A percentile compares a stretch with the other conserved stretches of the same genome.
phyloP scores from a whole-genome alignment of 2,329 filamentous ascomycete species.

The Hymenotorrendiella dingleyae region DNA sequence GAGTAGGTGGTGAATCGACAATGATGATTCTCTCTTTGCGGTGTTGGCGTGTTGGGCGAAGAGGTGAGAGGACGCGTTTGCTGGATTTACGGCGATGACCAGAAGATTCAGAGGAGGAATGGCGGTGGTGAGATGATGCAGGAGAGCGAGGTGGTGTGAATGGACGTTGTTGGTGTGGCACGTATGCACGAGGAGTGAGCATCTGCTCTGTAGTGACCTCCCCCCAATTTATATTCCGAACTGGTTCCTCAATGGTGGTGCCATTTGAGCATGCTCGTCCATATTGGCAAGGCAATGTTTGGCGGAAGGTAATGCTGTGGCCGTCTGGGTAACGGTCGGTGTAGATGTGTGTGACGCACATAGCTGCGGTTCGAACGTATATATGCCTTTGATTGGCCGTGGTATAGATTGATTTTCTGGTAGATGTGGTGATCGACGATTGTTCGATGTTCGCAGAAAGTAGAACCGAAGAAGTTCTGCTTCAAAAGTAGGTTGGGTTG shows the following conservation, averaged over 20 bases:
- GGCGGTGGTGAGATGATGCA: conserved; percentile 23
- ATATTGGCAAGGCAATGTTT: conserved; percentile 35
- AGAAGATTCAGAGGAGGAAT: conserved; percentile 31
- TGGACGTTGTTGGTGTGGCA: conserved; percentile 25
- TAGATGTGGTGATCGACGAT: background rate
- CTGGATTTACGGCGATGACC: conserved; percentile 35
- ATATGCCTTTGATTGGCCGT: conserved; percentile 6
- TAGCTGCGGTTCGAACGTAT: conserved; percentile 33
- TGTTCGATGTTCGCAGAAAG: background rate
- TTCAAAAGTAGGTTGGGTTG: no score
- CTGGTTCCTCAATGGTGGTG: conserved; percentile 37
- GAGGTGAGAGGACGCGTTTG: conserved; percentile 25
- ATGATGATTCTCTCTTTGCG: conserved; percentile 40
- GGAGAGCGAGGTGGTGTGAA: conserved; percentile 25
- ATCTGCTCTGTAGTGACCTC: conserved; percentile 31
- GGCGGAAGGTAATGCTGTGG: conserved; percentile 32
- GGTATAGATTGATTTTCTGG: conserved; percentile 9
- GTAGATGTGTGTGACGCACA: conserved; percentile 46
- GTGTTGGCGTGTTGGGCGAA: conserved; percentile 22
- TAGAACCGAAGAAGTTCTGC: no score
- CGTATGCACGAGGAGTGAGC: conserved; percentile 34
- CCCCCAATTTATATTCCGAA: conserved; percentile 33
- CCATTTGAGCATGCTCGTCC: conserved; percentile 39
- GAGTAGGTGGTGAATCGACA: conserved; percentile 40
- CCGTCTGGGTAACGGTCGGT: conserved; percentile 43